These are phyloP conservation scores for Naganishia antarctica DNA, from an alignment of 768 basidiomycete genomes.

Conservation along the genomic window DNA sequence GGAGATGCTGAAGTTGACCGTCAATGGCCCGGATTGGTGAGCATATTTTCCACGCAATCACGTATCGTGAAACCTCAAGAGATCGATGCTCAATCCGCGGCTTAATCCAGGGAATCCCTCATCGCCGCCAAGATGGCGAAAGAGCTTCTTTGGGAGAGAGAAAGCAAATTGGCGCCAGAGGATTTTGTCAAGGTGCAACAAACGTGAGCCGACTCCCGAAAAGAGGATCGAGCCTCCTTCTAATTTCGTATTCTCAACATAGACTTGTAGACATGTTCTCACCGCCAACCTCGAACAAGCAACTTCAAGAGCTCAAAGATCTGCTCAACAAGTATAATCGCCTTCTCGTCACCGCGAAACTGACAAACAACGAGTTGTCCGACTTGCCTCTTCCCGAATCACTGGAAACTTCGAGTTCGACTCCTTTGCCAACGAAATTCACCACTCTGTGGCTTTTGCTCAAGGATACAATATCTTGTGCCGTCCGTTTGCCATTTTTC, in stretches of 20 bases:
- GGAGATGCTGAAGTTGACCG: slow-evolving; percentile 67
- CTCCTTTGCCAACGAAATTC: slow-evolving; percentile 75
- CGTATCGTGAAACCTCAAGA: no score
- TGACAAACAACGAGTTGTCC: slow-evolving; percentile 79
- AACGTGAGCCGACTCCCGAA: slow-evolving; percentile 59
- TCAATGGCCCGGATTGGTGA: slow-evolving; percentile 89
- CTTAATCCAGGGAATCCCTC: slow-evolving; percentile 68
- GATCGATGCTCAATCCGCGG: no score
- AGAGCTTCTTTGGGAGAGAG: slow-evolving; percentile 84
- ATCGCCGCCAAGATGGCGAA: slow-evolving; percentile 87
- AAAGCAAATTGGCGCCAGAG: slow-evolving; percentile 67
- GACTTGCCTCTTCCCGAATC: slow-evolving; percentile 76
- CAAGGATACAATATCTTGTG: slow-evolving; percentile 66
- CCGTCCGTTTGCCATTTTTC: slow-evolving; percentile 81
- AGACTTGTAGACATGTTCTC: slow-evolving; percentile 33
- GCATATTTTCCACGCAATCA: slow-evolving; percentile 19
- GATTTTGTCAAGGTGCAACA: slow-evolving; percentile 82
- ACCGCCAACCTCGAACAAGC: slow-evolving; percentile 60
- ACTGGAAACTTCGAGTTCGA: slow-evolving; percentile 71
- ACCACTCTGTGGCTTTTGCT: slow-evolving; percentile 71
- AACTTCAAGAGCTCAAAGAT: slow-evolving; percentile 61
- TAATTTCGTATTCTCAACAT: slow-evolving; percentile 11
- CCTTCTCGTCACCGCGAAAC: slow-evolving; percentile 69
- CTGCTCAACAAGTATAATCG: slow-evolving; percentile 82
- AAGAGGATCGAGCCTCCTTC: not conserved